phyloP scores from a whole-genome alignment of 2,329 filamentous ascomycete species.

The Aspergillus alliaceus region DNA sequence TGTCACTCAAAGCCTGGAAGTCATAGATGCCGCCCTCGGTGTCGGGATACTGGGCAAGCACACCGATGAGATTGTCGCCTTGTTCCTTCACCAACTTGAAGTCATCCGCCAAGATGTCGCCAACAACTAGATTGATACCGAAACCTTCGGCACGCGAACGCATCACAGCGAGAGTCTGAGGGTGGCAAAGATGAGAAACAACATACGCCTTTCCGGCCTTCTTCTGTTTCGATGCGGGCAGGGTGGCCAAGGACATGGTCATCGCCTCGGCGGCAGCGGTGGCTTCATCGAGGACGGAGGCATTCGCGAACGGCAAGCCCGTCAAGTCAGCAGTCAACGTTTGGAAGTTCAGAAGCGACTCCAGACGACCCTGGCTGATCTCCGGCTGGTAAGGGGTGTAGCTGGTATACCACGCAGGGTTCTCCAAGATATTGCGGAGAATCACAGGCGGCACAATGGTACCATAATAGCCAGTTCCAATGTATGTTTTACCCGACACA shows the following conservation, averaged over 20 bases:
- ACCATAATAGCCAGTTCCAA: conserved; percentile 84
- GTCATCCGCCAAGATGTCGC: conserved; percentile 68
- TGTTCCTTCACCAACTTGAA: conserved; percentile 68
- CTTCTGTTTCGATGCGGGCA: conserved; percentile 71
- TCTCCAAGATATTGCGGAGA: conserved; percentile 88
- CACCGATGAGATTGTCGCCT: conserved; percentile 80
- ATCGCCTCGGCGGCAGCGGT: conserved; percentile 94
- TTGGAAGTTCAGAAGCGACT: conserved; percentile 94
- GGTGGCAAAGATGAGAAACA: conserved; percentile 78
- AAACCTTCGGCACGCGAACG: conserved; percentile 87
- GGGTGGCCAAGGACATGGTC: conserved; percentile 81
- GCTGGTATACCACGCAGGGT: conserved; percentile 95
- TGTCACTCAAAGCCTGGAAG: conserved; percentile 70
- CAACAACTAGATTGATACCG: conserved; percentile 73
- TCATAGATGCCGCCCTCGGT: conserved; percentile 78
- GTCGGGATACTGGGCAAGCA: conserved; percentile 93
- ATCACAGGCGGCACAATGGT: conserved; percentile 88
- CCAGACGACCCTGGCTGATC: conserved; percentile 90
- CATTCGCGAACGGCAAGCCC: conserved; percentile 82
- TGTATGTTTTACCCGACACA: conserved; percentile 64
- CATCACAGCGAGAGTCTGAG: conserved; percentile 82
- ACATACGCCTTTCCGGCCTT: conserved; percentile 76
- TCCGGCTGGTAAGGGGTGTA: conserved; percentile 97
- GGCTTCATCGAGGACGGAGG: conserved; percentile 84
- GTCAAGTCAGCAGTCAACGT: conserved; percentile 89